phyloP scores from a whole-genome alignment of 495 filamentous ascomycete genomes.

The Glonium stellatum region DNA sequence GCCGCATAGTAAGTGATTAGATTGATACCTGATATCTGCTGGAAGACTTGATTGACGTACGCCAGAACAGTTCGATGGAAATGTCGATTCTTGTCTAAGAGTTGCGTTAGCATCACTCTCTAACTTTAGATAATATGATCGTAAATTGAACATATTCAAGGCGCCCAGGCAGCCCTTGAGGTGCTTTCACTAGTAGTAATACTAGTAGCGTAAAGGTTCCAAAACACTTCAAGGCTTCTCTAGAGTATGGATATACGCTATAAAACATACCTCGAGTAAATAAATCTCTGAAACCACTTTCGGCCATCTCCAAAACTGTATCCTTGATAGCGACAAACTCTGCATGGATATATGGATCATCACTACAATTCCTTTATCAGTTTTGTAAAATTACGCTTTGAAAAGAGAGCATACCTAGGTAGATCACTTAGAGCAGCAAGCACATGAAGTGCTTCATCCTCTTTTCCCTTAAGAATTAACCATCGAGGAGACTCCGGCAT shows the following conservation, averaged over 20 bases:
- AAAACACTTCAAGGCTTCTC: too few relatives aligned
- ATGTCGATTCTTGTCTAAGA: constrained; percentile 61
- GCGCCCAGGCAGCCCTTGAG: too few relatives aligned
- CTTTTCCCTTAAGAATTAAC: constrained; percentile 56
- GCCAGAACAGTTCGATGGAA: constrained; percentile 65
- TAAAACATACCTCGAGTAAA: constrained; percentile 42
- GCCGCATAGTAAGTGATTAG: constrained; percentile 56
- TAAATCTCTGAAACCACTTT: constrained; percentile 58
- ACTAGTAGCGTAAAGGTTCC: too few relatives aligned
- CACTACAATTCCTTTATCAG: constrained; percentile 7
- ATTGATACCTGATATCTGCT: constrained; percentile 57
- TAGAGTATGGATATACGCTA: too few relatives aligned
- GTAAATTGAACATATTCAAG: too few relatives aligned
- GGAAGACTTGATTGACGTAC: constrained; percentile 73
- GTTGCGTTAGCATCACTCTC: too few relatives aligned
- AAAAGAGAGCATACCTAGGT: constrained; percentile 12
- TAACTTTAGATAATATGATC: too few relatives aligned
- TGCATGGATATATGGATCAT: constrained; percentile 50
- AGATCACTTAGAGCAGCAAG: constrained; percentile 53
- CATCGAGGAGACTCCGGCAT: constrained; percentile 38
- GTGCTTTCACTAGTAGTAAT: too few relatives aligned
- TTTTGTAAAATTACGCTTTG: too few relatives aligned
- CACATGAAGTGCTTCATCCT: constrained; percentile 58
- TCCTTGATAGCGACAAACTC: constrained; percentile 69
- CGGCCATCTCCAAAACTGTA: constrained; percentile 63